Conservation (phyloP, 257 asterid genomes). For the Paulownia fortunei region DNA sequence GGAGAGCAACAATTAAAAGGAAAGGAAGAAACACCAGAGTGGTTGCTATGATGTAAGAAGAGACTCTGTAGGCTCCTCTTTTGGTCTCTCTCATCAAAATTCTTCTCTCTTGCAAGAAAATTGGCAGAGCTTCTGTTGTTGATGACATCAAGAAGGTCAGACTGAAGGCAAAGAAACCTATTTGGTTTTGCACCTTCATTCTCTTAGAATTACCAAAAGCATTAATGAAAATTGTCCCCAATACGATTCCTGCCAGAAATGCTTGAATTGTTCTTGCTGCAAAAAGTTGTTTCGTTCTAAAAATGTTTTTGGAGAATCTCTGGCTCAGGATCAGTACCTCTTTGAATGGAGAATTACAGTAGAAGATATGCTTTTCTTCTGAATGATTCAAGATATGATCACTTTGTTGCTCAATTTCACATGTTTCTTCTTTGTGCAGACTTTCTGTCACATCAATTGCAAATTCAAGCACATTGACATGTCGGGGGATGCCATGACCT, state of each 20-base stretch:
- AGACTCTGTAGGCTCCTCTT: slow-evolving; percentile 75
- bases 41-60: slow-evolving; percentile 70
- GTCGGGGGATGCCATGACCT: slow-evolving; percentile 65
- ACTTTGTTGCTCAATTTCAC: slow-evolving; percentile 30
- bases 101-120: slow-evolving; percentile 76
- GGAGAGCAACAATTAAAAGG: slow-evolving; percentile 61
- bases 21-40: slow-evolving; percentile 72
- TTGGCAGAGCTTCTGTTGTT: slow-evolving; percentile 87
- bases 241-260: slow-evolving; percentile 59
- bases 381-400: neutral
- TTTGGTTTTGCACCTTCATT: slow-evolving; percentile 54
- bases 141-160: slow-evolving; percentile 75
- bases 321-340: slow-evolving; percentile 63
- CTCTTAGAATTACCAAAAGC: slow-evolving; percentile 39
- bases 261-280: slow-evolving; percentile 65
- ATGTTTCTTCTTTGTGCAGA: slow-evolving; percentile 40
- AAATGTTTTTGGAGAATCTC: slow-evolving; percentile 64
- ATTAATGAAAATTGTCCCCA: slow-evolving; percentile 68
- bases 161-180: slow-evolving; percentile 82
- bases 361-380: slow-evolving; percentile 19
- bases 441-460: slow-evolving; percentile 63
- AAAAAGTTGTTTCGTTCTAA: slow-evolving; percentile 72
- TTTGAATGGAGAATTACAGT: slow-evolving; percentile 49
- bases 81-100: slow-evolving; percentile 71
- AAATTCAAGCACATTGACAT: slow-evolving; percentile 74